Evolutionary conservation across 345 rosid genomes (phyloP), one percentile per base, ranked within the genome.

Genomic region (Eucalyptus decipiens): DNA sequence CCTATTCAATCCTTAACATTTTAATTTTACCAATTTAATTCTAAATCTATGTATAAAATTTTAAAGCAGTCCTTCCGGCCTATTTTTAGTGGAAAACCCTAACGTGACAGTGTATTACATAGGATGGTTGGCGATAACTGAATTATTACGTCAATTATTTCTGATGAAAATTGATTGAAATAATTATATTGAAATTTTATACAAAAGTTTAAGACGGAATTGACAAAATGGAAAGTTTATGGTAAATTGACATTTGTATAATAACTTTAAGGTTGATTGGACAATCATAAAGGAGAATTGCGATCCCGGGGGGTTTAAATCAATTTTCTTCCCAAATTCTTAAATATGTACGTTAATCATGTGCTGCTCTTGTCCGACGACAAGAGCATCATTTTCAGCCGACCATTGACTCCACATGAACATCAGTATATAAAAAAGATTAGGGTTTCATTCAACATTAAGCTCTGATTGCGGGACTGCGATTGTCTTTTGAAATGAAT

Each of bases 61-160:
- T 4, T 2, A 34, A 69, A 5, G 7, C 2, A 0, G 2, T 69
- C 42, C 12, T 34, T 9, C 13, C 0, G 1, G 1, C 24, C 4
- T 32, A 18, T 72, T 37, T 72, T 3, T 6, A 37, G 2, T 12
- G 2, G 6, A 67, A 0, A 67, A 16, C 42, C 4, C 4, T 4
- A 0, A 67, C 2, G 3, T 65, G 76, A 7, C 0, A 52, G 1
- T 52, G 5, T 21, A 52, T 52, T 52, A 52, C 24, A 52, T 52
- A 52, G 26, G 10, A 52, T 52, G 10, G 24, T 52, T 21, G 58
- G 58, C 9, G 26, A 52, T 52, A 52, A 52, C 5, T 19, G 0
- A 52, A 52, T 2, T 52, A 7, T 52, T 19, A 52, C 5, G 2
- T 52, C 26, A 52, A 52, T 52, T 52, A 72, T 72, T 34, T 34